phyloP scores from a whole-genome alignment of 2,329 filamentous ascomycete species.

The Apiospora marii region DNA sequence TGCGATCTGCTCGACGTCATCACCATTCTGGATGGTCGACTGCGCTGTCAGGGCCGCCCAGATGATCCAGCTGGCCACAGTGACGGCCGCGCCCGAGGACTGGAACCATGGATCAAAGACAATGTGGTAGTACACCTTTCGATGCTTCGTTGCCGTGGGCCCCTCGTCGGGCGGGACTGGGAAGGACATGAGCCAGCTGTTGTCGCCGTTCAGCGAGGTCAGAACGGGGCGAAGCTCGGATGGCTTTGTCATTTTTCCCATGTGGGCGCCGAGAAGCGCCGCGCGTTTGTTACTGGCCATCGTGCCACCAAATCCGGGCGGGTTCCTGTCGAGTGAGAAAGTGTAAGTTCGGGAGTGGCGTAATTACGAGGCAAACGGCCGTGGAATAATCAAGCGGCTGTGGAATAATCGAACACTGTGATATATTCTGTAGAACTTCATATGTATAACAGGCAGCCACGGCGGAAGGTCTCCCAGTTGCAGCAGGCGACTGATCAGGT shows the following conservation, averaged over 20 bases:
- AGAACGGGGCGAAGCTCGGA: constrained; percentile 36
- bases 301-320: neutral
- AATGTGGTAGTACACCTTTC: constrained; percentile 42
- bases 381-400: too few relatives aligned
- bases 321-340: neutral
- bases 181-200: constrained; percentile 46
- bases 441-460: too few relatives aligned
- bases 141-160: constrained; percentile 34
- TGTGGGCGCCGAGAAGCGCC: neutral
- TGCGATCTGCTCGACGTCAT: constrained; percentile 29
- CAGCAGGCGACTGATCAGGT: too few relatives aligned
- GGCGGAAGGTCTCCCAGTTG: too few relatives aligned
- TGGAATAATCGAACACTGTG: too few relatives aligned
- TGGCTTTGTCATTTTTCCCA: neutral
- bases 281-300: neutral
- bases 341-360: too few relatives aligned
- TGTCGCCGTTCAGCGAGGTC: constrained; percentile 45
- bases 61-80: constrained; percentile 27
- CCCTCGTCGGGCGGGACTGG: neutral
- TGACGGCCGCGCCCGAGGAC: constrained; percentile 28
- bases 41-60: constrained; percentile 17
- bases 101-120: constrained; percentile 45
- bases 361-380: too few relatives aligned
- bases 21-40: constrained; percentile 26
- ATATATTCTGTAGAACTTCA: too few relatives aligned